A percentile compares a stretch with the other conserved stretches of the same genome.
Conservation (phyloP, 495 filamentous ascomycete genomes). For the Lasiosphaeriaceae sp. region DNA sequence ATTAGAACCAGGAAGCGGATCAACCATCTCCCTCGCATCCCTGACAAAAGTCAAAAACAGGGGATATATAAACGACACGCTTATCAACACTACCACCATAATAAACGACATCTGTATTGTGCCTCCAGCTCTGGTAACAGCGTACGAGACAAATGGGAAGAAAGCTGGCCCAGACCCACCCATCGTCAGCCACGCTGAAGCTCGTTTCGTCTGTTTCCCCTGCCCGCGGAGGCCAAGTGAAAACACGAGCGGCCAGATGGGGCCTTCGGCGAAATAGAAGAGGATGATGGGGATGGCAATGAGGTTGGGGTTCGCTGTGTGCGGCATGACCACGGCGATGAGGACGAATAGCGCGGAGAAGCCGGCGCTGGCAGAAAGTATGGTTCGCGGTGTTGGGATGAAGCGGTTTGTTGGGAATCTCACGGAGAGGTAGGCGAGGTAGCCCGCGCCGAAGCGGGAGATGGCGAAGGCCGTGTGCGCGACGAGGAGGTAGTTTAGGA, state of each 20-base stretch:
- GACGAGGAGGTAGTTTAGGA: constrained; percentile 47
- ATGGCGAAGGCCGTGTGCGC: constrained; percentile 45
- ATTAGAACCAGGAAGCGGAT: constrained; percentile 2
- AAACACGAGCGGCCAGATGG: constrained; percentile 69
- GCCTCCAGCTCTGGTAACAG: constrained; percentile 31
- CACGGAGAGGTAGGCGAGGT: constrained; percentile 49
- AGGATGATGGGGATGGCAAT: constrained; percentile 56
- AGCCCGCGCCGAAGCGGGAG: constrained; percentile 44
- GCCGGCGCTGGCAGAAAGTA: constrained; percentile 44
- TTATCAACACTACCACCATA: constrained; percentile 33
- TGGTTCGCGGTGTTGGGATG: constrained; percentile 48
- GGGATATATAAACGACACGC: constrained; percentile 31
- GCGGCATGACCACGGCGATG: constrained; percentile 45
- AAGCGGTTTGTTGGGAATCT: constrained; percentile 32
- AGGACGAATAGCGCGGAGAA: constrained; percentile 43
- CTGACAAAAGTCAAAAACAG: constrained; percentile 34
- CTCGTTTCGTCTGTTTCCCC: constrained; percentile 65
- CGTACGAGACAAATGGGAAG: constrained; percentile 60
- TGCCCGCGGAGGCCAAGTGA: constrained; percentile 65
- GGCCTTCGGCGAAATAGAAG: constrained; percentile 66
- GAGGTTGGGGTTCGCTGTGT: constrained; percentile 42
- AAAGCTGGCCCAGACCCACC: constrained; percentile 62
- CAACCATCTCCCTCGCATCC: constrained; percentile 36
- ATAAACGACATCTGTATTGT: constrained; percentile 33
- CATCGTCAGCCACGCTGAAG: constrained; percentile 63